Evolutionary conservation across 2,329 filamentous ascomycete species (phyloP).

Genomic region (Botryotinia calthae): DNA sequence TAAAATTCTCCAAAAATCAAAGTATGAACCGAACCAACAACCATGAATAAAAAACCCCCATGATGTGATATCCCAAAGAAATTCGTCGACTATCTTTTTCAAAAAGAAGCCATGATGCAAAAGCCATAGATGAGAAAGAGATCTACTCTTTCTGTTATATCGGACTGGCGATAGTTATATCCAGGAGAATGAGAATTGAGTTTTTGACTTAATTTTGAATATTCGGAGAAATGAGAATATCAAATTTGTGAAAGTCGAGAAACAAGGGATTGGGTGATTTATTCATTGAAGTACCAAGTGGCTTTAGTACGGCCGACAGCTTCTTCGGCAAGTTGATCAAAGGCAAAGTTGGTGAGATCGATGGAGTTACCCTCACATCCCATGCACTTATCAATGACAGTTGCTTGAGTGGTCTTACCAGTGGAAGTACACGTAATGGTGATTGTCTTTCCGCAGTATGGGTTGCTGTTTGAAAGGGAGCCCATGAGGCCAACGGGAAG

Average conservation of each 20-base stretch:
- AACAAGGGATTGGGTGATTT: neutral
- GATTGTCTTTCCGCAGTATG: slow-evolving; percentile 67
- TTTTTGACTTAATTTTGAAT: neutral
- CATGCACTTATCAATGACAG: slow-evolving; percentile 72
- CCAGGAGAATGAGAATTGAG: slow-evolving; percentile 15
- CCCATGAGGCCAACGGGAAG: slow-evolving; percentile 66
- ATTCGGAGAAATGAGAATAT: neutral
- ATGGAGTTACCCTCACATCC: slow-evolving; percentile 58
- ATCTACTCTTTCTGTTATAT: slow-evolving; percentile 3
- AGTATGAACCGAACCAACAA: neutral
- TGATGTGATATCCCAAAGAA: slow-evolving; percentile 12
- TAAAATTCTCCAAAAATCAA: neutral
- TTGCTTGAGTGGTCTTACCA: slow-evolving; percentile 58
- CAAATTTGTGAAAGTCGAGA: neutral
- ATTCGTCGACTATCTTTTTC: slow-evolving; percentile 16
- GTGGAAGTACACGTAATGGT: slow-evolving; percentile 61
- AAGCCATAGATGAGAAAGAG: slow-evolving; percentile 11
- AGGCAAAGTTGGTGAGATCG: slow-evolving; percentile 50
- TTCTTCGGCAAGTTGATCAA: slow-evolving; percentile 46
- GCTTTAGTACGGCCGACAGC: slow-evolving; percentile 44
- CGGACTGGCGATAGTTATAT: slow-evolving; percentile 9
- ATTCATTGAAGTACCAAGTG: slow-evolving; percentile 48
- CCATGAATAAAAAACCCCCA: neutral
- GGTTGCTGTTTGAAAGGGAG: slow-evolving; percentile 61
- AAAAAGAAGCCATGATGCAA: slow-evolving; percentile 17